These are phyloP conservation scores for Phalaenopsis aphrodite DNA, from an alignment of 106 monocot species.

Conservation along the genomic window DNA sequence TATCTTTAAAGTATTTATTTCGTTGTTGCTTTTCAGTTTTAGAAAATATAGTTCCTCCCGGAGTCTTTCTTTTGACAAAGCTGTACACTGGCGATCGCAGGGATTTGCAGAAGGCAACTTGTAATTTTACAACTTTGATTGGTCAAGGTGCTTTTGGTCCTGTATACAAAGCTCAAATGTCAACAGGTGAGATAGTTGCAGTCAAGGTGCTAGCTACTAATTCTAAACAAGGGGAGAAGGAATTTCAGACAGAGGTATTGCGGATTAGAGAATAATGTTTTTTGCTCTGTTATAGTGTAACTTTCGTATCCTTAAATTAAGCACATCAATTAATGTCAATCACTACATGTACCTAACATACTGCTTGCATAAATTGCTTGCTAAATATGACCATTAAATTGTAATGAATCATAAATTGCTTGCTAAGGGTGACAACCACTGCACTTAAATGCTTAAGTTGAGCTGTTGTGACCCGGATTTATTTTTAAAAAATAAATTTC, in stretches of 20 bases:
- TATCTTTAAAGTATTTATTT: not conserved
- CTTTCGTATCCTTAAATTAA: not conserved
- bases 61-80: not conserved
- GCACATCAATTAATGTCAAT: not conserved
- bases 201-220: conserved; percentile 79
- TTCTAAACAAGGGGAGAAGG: conserved; percentile 94
- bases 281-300: not conserved
- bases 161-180: conserved; percentile 93
- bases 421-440: too few species aligned
- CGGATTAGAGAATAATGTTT: not conserved
- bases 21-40: not conserved
- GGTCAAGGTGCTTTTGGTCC: conserved; percentile 96
- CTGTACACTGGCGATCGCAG: conserved; percentile 21
- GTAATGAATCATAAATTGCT: too few species aligned
- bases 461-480: too few species aligned
- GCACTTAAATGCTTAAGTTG: too few species aligned
- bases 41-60: not conserved
- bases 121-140: conserved; percentile 80
- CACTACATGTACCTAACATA: not conserved
- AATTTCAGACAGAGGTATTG: conserved; percentile 88
- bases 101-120: conserved; percentile 88
- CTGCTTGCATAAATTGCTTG: not conserved
- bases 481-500: too few species aligned
- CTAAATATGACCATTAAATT: too few species aligned
- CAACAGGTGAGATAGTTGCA: conserved; percentile 84